Base-by-base conservation (phyloP, 371 early-diverging fungal genomes). In the Fennellomyces sp. region DNA sequence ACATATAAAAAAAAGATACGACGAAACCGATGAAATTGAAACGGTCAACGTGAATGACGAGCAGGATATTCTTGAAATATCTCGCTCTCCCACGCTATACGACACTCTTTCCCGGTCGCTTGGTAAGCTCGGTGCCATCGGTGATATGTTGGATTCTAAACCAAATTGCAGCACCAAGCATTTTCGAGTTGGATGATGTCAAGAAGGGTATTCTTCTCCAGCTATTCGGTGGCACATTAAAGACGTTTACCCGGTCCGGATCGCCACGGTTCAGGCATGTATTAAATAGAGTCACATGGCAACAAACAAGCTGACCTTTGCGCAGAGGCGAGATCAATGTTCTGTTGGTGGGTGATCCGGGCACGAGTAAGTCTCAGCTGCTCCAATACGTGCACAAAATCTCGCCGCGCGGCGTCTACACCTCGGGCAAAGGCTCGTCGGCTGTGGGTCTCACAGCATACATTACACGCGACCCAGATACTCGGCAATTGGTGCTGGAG, bases 391-490 rank as follows among this genome's bases (percentile, higher is more conserved):
- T 98, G 17, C 97, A 99, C 76, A 88, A 93, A 67, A 89, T 99
- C 64, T 91, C 97, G 6, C 99, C 99, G 19, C 91, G 99, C 61
- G 99, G 99, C 53, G 90, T 99, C 15, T 99, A 99, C 75, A 99
- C 99, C 0, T 95, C 97, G 19, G 99, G 99, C 59, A 97, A 98
- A 73, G 99, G 99, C 28, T 94, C 95, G 13, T 94, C 95, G 27
- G 99, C 99, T 5, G 99, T 99, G 6, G 99, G 99, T 77, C 81
- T 99, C 52, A 99, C 99, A 2, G 99, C 99, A 10, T 96, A 94
- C 73, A 95, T 99, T n/a, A 94, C 95, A 21, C 88, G 97, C 50
- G 99, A 99, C 68, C 95, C 97, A 0, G 99, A 99, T 66, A 93
- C 95, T 13, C 89, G 94, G 26, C 97, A 98, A 81, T 80, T 98